phyloP scores from a whole-genome alignment of 2,329 filamentous ascomycete species.

The Cladosporium halotolerans region DNA sequence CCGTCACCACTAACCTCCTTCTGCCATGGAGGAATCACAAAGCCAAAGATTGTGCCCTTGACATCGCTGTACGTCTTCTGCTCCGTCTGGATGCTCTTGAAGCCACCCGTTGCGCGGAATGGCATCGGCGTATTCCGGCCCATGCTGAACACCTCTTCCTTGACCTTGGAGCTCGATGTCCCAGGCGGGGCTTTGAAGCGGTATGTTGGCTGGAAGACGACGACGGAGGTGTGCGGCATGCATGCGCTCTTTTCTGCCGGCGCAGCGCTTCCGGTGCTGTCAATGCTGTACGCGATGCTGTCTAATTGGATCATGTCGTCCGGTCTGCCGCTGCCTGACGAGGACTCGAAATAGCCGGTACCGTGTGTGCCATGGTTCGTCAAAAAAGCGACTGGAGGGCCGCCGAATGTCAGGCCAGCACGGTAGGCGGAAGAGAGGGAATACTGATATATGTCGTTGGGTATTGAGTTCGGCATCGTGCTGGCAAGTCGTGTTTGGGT shows the following conservation, averaged over 20 bases:
- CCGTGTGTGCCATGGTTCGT: constrained; percentile 39
- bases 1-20: constrained; percentile 35
- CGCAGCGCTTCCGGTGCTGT: constrained; percentile 27
- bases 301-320: constrained; percentile 33
- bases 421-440: constrained; percentile 34
- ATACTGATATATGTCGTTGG: constrained; percentile 43
- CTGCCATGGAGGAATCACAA: constrained; percentile 35
- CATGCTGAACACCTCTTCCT: constrained; percentile 21
- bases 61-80: constrained; percentile 28
- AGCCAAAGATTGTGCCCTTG: constrained; percentile 37
- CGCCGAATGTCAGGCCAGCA: constrained; percentile 32
- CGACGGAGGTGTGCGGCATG: constrained; percentile 38
- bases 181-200: constrained; percentile 23
- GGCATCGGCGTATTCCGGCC: constrained; percentile 36
- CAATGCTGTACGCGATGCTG: constrained; percentile 28
- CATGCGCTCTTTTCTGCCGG: constrained; percentile 29
- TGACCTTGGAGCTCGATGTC: constrained; percentile 21
- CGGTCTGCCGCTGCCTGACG: constrained; percentile 10
- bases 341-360: constrained; percentile 34
- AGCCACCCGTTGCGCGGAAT: constrained; percentile 33
- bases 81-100: constrained; percentile 30
- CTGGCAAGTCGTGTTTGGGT: neutral
- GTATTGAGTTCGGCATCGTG: constrained; percentile 34
- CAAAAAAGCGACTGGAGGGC: constrained; percentile 30
- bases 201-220: constrained; percentile 33